Percentiles rank a stretch among this genome's conserved stretches.
These are phyloP conservation scores for Gymnopilus dilepis DNA, from an alignment of 768 basidiomycete species.

Conservation along the genomic window DNA sequence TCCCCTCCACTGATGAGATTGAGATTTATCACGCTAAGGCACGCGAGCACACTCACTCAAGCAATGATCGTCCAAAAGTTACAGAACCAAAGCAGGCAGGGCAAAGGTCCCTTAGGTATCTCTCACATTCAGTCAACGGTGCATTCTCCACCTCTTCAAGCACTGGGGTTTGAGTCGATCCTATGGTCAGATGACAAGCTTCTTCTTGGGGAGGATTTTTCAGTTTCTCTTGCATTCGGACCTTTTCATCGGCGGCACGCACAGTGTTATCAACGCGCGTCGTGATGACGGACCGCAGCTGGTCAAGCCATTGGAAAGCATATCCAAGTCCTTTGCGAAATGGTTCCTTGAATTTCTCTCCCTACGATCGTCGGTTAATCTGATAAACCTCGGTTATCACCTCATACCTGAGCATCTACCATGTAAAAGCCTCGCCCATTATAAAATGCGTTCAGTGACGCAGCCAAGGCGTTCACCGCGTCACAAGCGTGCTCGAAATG, in stretches of 20 bases:
- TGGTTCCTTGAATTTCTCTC: slow-evolving; percentile 20
- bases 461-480: slow-evolving; percentile 33
- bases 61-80: slow-evolving; percentile 28
- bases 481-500: slow-evolving; percentile 43
- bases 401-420: background rate
- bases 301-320: slow-evolving; percentile 29
- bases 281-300: too few relatives aligned
- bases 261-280: slow-evolving; percentile 7
- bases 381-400: too few relatives aligned
- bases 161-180: too few relatives aligned
- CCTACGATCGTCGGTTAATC: slow-evolving; percentile 19
- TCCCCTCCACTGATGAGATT: slow-evolving; percentile 35
- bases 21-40: background rate
- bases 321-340: slow-evolving; percentile 25
- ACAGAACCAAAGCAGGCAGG: slow-evolving; percentile 39
- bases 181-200: too few relatives aligned
- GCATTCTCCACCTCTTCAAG: too few relatives aligned
- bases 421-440: background rate
- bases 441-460: slow-evolving; percentile 34
- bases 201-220: too few relatives aligned
- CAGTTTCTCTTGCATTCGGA: too few relatives aligned
- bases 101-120: slow-evolving; percentile 32
- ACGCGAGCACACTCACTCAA: too few relatives aligned
- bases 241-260: background rate
- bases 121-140: slow-evolving; percentile 14